Percentiles rank a stretch among this genome's conserved stretches.
Conservation (phyloP, 2,329 filamentous ascomycete species). For the Colletotrichum orbiculare region DNA sequence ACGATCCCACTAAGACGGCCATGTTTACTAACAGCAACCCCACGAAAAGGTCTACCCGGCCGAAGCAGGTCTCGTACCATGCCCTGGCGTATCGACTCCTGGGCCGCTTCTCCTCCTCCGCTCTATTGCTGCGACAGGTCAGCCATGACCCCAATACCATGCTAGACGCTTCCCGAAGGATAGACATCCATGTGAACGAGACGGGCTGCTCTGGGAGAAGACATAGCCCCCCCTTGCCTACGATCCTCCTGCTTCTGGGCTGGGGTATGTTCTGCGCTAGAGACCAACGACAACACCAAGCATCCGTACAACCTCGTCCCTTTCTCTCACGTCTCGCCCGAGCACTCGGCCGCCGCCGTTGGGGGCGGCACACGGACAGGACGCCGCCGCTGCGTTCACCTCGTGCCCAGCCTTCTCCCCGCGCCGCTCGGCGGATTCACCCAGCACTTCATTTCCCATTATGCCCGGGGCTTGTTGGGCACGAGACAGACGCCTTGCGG, state of each 20-base stretch:
- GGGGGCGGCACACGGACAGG: slow-evolving; percentile 22
- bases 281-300: not conserved
- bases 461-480: slow-evolving; percentile 21
- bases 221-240: slow-evolving; percentile 26
- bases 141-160: slow-evolving; percentile 3
- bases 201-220: too few relatives aligned
- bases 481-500: not conserved
- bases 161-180: slow-evolving; percentile 1
- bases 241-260: slow-evolving; percentile 13
- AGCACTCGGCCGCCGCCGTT: slow-evolving; percentile 26
- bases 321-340: slow-evolving; percentile 21
- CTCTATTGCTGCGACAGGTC: slow-evolving; percentile 11
- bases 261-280: not conserved
- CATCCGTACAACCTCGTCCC: not conserved
- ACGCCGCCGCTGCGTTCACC: slow-evolving; percentile 15
- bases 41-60: slow-evolving; percentile 16
- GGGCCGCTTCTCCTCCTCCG: slow-evolving; percentile 11
- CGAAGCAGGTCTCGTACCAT: slow-evolving; percentile 5
- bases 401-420: slow-evolving; percentile 21
- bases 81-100: slow-evolving; percentile 12
- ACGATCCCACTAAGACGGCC: slow-evolving; percentile 16
- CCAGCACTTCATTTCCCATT: slow-evolving; percentile 19
- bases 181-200: not conserved
- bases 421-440: slow-evolving; percentile 9
- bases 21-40: slow-evolving; percentile 10